phyloP scores from a whole-genome alignment of 2,329 filamentous ascomycete species.

The Huntiella omanensis region DNA sequence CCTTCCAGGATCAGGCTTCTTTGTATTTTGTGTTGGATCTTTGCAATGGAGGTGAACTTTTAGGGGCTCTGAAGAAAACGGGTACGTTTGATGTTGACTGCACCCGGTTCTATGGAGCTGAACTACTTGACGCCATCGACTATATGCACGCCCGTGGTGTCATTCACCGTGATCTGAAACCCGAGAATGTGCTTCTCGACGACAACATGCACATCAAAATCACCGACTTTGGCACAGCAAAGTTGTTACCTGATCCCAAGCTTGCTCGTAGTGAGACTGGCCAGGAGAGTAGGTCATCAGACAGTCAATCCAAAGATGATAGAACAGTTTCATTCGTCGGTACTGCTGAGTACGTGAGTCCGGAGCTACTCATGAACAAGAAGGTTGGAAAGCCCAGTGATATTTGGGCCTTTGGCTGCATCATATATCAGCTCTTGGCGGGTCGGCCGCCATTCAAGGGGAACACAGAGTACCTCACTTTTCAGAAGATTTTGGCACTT shows the following conservation, averaged over 20 bases:
- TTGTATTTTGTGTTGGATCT: conserved; percentile 94
- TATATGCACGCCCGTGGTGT: conserved; percentile 97
- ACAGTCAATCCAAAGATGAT: conserved; percentile 30
- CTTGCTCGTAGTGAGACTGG: neutral
- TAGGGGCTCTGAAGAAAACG: conserved; percentile 86
- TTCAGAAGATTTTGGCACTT: conserved; percentile 89
- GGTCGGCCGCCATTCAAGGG: conserved; percentile 96
- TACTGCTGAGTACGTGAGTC: conserved; percentile 94
- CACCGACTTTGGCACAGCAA: conserved; percentile 97
- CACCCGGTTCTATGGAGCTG: conserved; percentile 79
- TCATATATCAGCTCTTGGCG: conserved; percentile 87
- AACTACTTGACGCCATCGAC: conserved; percentile 85
- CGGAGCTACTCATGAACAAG: conserved; percentile 90
- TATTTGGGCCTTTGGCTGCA: conserved; percentile 95
- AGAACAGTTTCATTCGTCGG: conserved; percentile 90
- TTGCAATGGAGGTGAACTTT: conserved; percentile 75
- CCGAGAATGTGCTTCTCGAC: conserved; percentile 89
- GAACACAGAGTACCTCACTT: conserved; percentile 86
- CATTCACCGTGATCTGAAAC: conserved; percentile 91
- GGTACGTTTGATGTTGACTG: conserved; percentile 91
- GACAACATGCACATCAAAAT: conserved; percentile 97
- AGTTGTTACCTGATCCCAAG: conserved; percentile 38
- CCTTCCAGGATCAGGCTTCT: conserved; percentile 90
- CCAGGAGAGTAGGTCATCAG: neutral
- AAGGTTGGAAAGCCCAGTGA: conserved; percentile 96